These are phyloP conservation scores for Helicocarpus griseus DNA, from an alignment of 2,329 filamentous ascomycete species.

Conservation along the genomic window DNA sequence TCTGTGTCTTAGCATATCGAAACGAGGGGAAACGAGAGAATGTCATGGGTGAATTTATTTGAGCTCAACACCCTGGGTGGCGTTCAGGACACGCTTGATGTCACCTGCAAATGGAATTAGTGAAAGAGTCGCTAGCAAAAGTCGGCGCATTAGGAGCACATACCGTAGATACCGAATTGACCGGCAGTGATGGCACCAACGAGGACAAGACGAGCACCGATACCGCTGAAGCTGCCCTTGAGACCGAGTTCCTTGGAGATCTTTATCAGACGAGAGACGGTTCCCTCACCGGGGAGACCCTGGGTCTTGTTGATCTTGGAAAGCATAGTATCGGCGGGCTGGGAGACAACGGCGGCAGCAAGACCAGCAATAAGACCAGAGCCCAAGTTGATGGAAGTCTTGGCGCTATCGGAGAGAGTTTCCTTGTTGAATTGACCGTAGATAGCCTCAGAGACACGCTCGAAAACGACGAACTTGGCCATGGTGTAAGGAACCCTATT, in stretches of 20 bases:
- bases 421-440: conserved; percentile 63
- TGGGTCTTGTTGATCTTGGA: conserved; percentile 95
- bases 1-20: conserved; percentile 1
- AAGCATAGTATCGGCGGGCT: conserved; percentile 89
- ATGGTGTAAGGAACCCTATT: conserved; percentile 80
- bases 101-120: conserved; percentile 23
- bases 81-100: conserved; percentile 60
- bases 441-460: conserved; percentile 71
- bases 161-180: conserved; percentile 77
- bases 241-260: conserved; percentile 78
- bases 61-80: conserved; percentile 68
- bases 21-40: background rate
- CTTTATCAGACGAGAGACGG: conserved; percentile 71
- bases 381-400: conserved; percentile 74
- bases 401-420: conserved; percentile 54
- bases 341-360: conserved; percentile 75
- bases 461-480: conserved; percentile 90
- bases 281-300: conserved; percentile 77
- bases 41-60: conserved; percentile 26
- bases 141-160: conserved; percentile 4
- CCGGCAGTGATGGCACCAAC: conserved; percentile 65
- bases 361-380: conserved; percentile 81
- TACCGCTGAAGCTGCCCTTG: conserved; percentile 67
- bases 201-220: conserved; percentile 70
- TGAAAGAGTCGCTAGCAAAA: background rate